Conservation (phyloP, 2,329 filamentous ascomycete genomes). For the Catunica adiposa region DNA sequence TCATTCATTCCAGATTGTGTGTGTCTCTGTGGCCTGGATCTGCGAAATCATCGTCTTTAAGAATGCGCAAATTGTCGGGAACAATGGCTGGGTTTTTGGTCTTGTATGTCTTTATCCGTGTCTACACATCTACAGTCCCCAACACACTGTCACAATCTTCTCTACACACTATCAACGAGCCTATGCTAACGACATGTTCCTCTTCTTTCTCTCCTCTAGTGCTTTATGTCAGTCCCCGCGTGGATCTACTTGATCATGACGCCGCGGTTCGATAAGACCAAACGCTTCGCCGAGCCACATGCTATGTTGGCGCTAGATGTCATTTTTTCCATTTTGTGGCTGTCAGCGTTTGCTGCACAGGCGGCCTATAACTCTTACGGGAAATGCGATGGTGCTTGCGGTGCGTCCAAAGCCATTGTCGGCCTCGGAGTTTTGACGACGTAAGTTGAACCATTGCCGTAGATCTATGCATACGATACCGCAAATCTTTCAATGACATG, state of each 20-base stretch:
- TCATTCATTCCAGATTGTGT: conserved; percentile 37
- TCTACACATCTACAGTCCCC: too few relatives aligned
- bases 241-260: conserved; percentile 51
- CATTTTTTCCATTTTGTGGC: conserved; percentile 44
- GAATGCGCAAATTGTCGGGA: conserved; percentile 34
- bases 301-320: conserved; percentile 43
- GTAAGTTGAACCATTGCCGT: conserved; percentile 30
- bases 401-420: conserved; percentile 46
- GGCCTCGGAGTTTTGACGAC: conserved; percentile 45
- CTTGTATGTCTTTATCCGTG: conserved; percentile 42
- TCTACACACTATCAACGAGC: background rate
- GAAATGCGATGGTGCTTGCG: conserved; percentile 39
- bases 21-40: conserved; percentile 39
- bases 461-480: too few relatives aligned
- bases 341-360: conserved; percentile 49
- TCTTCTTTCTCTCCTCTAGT: conserved; percentile 32
- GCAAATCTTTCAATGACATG: too few relatives aligned
- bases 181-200: background rate
- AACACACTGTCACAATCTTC: background rate
- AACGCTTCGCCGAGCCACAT: conserved; percentile 43
- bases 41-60: conserved; percentile 44
- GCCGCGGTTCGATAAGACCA: conserved; percentile 44
- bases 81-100: conserved; percentile 47
- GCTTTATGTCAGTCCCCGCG: conserved; percentile 46
- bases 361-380: conserved; percentile 44